These are phyloP conservation scores for Akanthomyces uredinophilus DNA, from an alignment of 2,329 filamentous ascomycete species.

Conservation along the genomic window DNA sequence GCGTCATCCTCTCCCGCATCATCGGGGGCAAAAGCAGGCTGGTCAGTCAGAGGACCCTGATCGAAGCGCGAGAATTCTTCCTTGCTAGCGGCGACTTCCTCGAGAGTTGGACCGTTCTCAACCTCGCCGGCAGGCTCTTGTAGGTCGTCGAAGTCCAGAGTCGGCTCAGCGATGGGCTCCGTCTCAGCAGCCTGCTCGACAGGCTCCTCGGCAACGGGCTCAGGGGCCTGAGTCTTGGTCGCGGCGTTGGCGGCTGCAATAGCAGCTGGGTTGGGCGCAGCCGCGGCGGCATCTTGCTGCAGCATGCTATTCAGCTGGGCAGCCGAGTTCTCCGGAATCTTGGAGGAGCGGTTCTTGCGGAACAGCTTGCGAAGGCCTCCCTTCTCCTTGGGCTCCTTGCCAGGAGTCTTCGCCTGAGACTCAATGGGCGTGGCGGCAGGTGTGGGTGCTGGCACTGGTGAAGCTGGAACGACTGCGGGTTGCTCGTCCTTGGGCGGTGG, in stretches of 20 bases:
- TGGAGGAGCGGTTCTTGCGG: slow-evolving; percentile 56
- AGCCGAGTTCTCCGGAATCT: slow-evolving; percentile 49
- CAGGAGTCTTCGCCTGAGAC: slow-evolving; percentile 12
- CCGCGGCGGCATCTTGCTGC: slow-evolving; percentile 28
- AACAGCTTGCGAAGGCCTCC: slow-evolving; percentile 62
- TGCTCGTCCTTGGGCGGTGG: slow-evolving; percentile 23
- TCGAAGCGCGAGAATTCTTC: slow-evolving; percentile 67
- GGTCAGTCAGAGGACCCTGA: slow-evolving; percentile 81
- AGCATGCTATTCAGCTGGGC: slow-evolving; percentile 48
- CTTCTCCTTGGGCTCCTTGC: slow-evolving; percentile 36
- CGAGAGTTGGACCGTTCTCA: slow-evolving; percentile 54
- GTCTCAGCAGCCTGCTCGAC: background rate
- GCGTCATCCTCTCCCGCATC: slow-evolving; percentile 47
- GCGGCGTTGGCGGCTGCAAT: slow-evolving; percentile 15
- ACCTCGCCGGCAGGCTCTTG: slow-evolving; percentile 28
- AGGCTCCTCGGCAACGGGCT: slow-evolving; percentile 17
- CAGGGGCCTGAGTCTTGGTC: slow-evolving; percentile 20
- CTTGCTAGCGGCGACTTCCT: slow-evolving; percentile 53
- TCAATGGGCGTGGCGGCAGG: slow-evolving; percentile 17
- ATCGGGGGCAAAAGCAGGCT: slow-evolving; percentile 75
- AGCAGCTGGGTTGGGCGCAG: no score
- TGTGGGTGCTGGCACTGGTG: slow-evolving; percentile 31
- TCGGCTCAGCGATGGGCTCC: slow-evolving; percentile 6
- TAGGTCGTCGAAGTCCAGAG: background rate
- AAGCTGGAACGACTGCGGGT: slow-evolving; percentile 19